Conservation (phyloP, 2,329 filamentous ascomycete species). For the Teratosphaeria gauchensis region DNA sequence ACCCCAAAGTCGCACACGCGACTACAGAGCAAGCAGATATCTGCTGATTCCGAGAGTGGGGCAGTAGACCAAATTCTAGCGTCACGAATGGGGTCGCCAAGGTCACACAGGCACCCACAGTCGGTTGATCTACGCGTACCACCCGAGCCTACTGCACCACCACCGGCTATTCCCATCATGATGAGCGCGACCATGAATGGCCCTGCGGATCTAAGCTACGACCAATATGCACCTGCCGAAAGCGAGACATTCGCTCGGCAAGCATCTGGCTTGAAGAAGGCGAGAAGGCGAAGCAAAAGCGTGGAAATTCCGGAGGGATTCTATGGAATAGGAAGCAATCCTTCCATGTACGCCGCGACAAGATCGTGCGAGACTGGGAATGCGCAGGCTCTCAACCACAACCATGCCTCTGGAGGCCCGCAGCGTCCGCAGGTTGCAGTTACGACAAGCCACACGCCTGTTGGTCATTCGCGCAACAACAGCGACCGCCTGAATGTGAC, state of each 20-base stretch:
- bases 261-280: slow-evolving; percentile 1
- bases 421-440: slow-evolving; percentile 4
- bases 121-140: slow-evolving; percentile 3
- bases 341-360: background rate
- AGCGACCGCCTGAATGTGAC: slow-evolving; percentile 5
- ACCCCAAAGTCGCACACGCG: background rate
- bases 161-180: background rate
- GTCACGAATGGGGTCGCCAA: slow-evolving; percentile 11
- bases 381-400: slow-evolving; percentile 5
- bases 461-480: slow-evolving; percentile 12
- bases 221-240: background rate
- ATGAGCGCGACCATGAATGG: slow-evolving; percentile 3
- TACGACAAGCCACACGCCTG: slow-evolving; percentile 7
- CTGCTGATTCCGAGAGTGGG: slow-evolving; percentile 1
- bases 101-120: slow-evolving; percentile 4
- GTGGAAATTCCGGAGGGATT: background rate
- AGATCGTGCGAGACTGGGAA: background rate
- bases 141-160: slow-evolving; percentile 8
- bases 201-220: slow-evolving; percentile 1
- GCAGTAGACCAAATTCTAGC: slow-evolving; percentile 11
- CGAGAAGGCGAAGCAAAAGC: background rate
- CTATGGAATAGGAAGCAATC: background rate
- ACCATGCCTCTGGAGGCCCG: slow-evolving; percentile 3
- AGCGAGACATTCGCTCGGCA: slow-evolving; percentile 4
- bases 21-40: slow-evolving; percentile 1